A percentile compares a stretch with the other conserved stretches of the same genome.
Evolutionary conservation across 345 rosid genomes (phyloP).

Genomic region (Excoecaria agallocha): DNA sequence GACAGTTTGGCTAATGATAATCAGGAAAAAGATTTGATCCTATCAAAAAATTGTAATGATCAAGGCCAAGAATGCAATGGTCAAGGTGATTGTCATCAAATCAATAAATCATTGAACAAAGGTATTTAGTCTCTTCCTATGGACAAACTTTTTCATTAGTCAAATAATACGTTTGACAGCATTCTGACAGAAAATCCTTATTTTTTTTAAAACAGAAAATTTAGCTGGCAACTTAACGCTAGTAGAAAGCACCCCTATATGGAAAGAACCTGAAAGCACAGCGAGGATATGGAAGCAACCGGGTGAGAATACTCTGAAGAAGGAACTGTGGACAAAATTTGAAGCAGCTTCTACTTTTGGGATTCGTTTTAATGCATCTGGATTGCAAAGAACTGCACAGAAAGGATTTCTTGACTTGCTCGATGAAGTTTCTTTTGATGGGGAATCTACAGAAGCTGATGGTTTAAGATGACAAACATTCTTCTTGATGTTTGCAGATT

Average conservation of each 20-base stretch:
- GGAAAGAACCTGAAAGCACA: conserved; percentile 52
- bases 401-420: conserved; percentile 88
- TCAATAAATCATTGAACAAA: conserved; percentile 16
- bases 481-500: neutral
- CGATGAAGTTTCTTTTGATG: conserved; percentile 76
- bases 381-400: conserved; percentile 28
- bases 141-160: conserved; percentile 7
- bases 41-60: conserved; percentile 15
- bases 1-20: conserved; percentile 21
- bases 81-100: conserved; percentile 18
- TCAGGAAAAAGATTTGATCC: conserved; percentile 13
- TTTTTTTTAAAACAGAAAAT: conserved; percentile 28
- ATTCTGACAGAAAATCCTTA: neutral
- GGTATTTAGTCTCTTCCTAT: conserved; percentile 13
- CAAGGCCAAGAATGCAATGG: conserved; percentile 14
- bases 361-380: conserved; percentile 28
- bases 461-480: conserved; percentile 10
- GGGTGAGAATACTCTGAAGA: conserved; percentile 88
- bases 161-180: neutral
- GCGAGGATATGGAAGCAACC: conserved; percentile 53
- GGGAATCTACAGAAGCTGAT: neutral
- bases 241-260: conserved; percentile 60
- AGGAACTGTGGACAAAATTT: conserved; percentile 89
- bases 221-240: conserved; percentile 23
- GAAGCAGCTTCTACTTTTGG: conserved; percentile 67